Base-by-base conservation (phyloP, 2,329 filamentous ascomycete species). In the Monosporascus cannonballus region DNA sequence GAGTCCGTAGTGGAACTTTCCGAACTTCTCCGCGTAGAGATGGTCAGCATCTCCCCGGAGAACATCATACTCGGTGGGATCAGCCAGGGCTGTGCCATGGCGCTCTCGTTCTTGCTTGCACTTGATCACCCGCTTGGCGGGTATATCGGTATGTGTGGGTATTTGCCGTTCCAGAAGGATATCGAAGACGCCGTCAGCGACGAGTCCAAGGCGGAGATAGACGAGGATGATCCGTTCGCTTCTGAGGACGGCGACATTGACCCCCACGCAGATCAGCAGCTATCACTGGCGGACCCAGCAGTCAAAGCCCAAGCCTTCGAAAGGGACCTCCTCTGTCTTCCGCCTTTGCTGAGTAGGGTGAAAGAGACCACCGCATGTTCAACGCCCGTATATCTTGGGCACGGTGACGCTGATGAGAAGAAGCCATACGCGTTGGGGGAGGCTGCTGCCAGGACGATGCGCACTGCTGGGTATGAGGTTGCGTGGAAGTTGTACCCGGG, bases 81-180 rank as follows among this genome's bases (percentile, higher is more conserved):
- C n/a, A 80, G 78, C 58, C 76, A 80, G 56, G 78, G 78, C 0
- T 80, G 75, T 57, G 78, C 77, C 1, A 72, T 73, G 59, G 66
- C 68, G 0, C 56, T 80, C 9, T 66, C 72, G 20, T 57, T 70
- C 2, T 59, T 79, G 20, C 60, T 83, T 2, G 67, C 64, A 18
- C 69, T 72, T n/a, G 65, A 64, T 8, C 59, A 59, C 48, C 52
- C 58, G 0, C 47, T 78, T 1, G 74, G 73, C 0, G 75, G 71
- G 1, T 75, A 73, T 51, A 57, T 79, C 38, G 75, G 76, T 1
- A 76, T 78, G 70, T 73, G 72, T 56, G 75, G 74, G 5, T 78
- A 68, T 62, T 56, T 78, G 1, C 71, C 74, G 1, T 77, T 73
- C 54, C 61, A 63, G 6, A 49, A 56, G 0, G 68, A 73, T 15